Evolutionary conservation across 768 basidiomycete species (phyloP).

Genomic region (Trametes villosa): DNA sequence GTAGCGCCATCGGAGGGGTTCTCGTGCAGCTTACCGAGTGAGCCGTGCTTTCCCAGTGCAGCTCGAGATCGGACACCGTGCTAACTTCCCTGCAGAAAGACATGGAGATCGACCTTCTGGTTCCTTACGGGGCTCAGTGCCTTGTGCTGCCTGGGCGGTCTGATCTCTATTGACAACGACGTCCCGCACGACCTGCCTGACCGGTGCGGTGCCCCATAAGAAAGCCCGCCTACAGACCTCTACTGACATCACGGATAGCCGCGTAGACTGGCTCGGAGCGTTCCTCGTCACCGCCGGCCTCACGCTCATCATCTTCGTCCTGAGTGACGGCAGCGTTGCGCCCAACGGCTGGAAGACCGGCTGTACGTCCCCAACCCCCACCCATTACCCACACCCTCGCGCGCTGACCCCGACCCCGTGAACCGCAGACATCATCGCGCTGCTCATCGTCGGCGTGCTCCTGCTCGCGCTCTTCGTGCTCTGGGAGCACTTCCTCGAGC

Average conservation of each 20-base stretch:
- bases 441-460: constrained; percentile 64
- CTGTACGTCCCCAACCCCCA: constrained; percentile 41
- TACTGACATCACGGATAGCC: too few species aligned
- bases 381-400: neutral
- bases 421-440: constrained; percentile 67
- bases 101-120: constrained; percentile 75
- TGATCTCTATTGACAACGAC: constrained; percentile 68
- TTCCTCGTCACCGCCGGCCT: constrained; percentile 66
- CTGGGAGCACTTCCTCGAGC: constrained; percentile 71
- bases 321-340: constrained; percentile 68
- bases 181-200: constrained; percentile 35
- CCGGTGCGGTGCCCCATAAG: constrained; percentile 16
- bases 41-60: constrained; percentile 14
- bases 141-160: constrained; percentile 54
- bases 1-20: constrained; percentile 71
- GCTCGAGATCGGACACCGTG: too few species aligned
- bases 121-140: constrained; percentile 60
- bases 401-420: neutral
- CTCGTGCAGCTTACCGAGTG: constrained; percentile 58
- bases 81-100: constrained; percentile 26
- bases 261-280: constrained; percentile 82
- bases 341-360: constrained; percentile 62
- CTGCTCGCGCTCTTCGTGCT: constrained; percentile 58
- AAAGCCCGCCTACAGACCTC: too few species aligned
- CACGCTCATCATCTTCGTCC: constrained; percentile 71